phyloP scores from a whole-genome alignment of 805 yeast genomes.

The Hanseniaspora vineae region DNA sequence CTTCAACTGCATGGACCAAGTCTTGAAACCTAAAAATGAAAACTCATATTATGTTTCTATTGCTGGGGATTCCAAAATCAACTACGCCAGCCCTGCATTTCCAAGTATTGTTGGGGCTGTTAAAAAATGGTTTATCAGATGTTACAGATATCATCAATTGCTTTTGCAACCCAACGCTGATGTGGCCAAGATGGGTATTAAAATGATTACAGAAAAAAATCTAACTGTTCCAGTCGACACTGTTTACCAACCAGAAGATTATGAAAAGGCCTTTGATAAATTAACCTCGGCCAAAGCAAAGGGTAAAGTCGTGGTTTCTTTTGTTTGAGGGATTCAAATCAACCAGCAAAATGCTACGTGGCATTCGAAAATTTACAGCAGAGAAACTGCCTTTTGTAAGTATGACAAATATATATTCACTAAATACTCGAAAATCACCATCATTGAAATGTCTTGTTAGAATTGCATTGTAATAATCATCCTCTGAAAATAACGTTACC shows the following conservation, averaged over 20 bases:
- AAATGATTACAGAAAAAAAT: slow-evolving; percentile 17
- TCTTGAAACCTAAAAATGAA: slow-evolving; percentile 33
- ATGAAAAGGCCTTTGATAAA: slow-evolving; percentile 35
- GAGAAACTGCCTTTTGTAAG: too few species aligned
- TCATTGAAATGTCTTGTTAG: too few species aligned
- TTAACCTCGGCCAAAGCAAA: slow-evolving; percentile 34
- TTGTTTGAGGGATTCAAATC: too few species aligned
- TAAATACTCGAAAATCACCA: background rate
- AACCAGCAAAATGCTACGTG: too few species aligned
- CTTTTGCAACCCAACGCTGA: slow-evolving; percentile 6
- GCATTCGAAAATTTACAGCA: too few species aligned
- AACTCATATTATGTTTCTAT: slow-evolving; percentile 41
- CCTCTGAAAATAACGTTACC: too few species aligned
- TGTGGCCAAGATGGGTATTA: slow-evolving; percentile 12
- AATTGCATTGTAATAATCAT: too few species aligned
- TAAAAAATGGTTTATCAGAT: slow-evolving; percentile 13
- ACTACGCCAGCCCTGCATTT: slow-evolving; percentile 12
- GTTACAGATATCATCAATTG: slow-evolving; percentile 20
- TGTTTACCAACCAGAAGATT: slow-evolving; percentile 36
- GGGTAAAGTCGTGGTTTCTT: slow-evolving; percentile 45
- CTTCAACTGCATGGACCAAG: slow-evolving; percentile 28
- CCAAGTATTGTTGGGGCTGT: background rate
- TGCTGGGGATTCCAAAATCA: slow-evolving; percentile 38
- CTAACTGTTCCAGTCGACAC: slow-evolving; percentile 41
- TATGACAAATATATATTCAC: background rate